Percentiles rank a stretch among this genome's conserved stretches.
phyloP scores from a whole-genome alignment of 495 filamentous ascomycete genomes.

The Halenospora varia region DNA sequence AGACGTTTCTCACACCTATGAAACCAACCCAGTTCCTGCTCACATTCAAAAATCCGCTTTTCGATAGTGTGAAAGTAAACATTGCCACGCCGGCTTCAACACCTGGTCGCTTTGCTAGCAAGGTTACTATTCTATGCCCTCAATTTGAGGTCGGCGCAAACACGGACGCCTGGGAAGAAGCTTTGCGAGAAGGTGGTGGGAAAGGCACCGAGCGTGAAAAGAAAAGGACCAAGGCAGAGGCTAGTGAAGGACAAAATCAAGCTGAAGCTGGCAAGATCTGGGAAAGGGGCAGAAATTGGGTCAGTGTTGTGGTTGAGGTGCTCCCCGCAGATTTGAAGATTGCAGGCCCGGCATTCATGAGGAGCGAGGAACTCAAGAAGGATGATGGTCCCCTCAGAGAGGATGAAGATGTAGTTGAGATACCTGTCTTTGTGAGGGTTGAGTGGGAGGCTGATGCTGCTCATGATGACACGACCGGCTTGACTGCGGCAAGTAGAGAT shows the following conservation, averaged over 20 bases:
- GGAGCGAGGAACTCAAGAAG: constrained; percentile 8
- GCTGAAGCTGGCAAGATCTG: constrained; percentile 92
- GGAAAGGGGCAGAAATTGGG: constrained; percentile 94
- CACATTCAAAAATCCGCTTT: constrained; percentile 89
- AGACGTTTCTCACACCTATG: constrained; percentile 51
- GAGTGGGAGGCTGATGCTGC: constrained; percentile 85
- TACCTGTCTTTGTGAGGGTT: constrained; percentile 86
- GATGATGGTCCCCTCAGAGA: constrained; percentile 43
- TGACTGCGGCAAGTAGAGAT: constrained; percentile 36
- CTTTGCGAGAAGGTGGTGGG: constrained; percentile 48
- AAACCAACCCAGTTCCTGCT: constrained; percentile 78
- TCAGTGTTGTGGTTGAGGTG: constrained; percentile 85
- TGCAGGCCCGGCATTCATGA: constrained; percentile 25
- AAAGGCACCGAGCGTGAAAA: constrained; percentile 33
- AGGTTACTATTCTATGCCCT: constrained; percentile 89
- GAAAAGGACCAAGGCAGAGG: constrained; percentile 35
- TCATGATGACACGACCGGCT: constrained; percentile 53
- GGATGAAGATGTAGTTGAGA: constrained; percentile 89
- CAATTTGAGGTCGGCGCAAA: constrained; percentile 94
- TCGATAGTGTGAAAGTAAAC: constrained; percentile 81
- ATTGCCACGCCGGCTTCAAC: constrained; percentile 81
- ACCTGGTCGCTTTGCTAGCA: constrained; percentile 69
- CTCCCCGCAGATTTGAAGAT: constrained; percentile 57
- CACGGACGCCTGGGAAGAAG: constrained; percentile 95
- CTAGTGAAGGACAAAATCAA: constrained; percentile 46